A percentile compares a stretch with the other conserved stretches of the same genome.
Conservation (phyloP, 208 protist genomes). For the Trypanosoma vivax region DNA sequence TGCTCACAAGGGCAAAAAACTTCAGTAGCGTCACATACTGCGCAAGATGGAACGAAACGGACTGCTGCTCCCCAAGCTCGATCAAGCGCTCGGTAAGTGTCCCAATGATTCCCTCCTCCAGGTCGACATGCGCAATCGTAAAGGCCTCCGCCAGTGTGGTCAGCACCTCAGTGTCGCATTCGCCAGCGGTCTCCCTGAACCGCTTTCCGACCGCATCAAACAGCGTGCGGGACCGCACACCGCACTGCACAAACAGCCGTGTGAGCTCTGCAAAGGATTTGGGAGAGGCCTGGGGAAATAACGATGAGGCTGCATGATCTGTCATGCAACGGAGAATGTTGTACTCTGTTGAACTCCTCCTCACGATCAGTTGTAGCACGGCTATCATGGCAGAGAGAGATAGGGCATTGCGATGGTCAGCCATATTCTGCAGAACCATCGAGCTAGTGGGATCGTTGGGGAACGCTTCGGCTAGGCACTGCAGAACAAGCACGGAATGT, state of each 20-base stretch:
- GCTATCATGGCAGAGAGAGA: conserved; percentile 42
- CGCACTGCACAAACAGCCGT: conserved; percentile 54
- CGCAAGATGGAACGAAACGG: background rate
- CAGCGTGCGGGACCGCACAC: conserved; percentile 46
- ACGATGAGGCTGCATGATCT: conserved; percentile 31
- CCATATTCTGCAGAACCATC: conserved; percentile 57
- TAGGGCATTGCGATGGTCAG: conserved; percentile 33
- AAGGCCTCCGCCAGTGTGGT: conserved; percentile 37
- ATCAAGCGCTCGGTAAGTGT: conserved; percentile 25
- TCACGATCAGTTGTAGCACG: conserved; percentile 48
- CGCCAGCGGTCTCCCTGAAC: conserved; percentile 21
- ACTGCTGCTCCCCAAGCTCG: conserved; percentile 9
- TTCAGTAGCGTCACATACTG: conserved; percentile 16
- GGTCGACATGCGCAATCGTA: conserved; percentile 45
- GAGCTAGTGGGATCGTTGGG: conserved; percentile 52
- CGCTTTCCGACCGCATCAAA: conserved; percentile 29
- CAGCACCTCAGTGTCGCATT: conserved; percentile 30
- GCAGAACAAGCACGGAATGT: conserved; percentile 40
- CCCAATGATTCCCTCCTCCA: conserved; percentile 28
- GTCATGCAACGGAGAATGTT: conserved; percentile 47
- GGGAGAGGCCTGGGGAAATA: conserved; percentile 40
- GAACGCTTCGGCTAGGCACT: conserved; percentile 69
- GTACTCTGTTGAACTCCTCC: conserved; percentile 43
- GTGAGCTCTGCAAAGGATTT: conserved; percentile 40
- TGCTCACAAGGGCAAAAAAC: conserved; percentile 9